Percentiles rank a stretch among this genome's conserved stretches.
Evolutionary conservation across 805 yeast species (phyloP).

Genomic region (Hanseniaspora vineae): DNA sequence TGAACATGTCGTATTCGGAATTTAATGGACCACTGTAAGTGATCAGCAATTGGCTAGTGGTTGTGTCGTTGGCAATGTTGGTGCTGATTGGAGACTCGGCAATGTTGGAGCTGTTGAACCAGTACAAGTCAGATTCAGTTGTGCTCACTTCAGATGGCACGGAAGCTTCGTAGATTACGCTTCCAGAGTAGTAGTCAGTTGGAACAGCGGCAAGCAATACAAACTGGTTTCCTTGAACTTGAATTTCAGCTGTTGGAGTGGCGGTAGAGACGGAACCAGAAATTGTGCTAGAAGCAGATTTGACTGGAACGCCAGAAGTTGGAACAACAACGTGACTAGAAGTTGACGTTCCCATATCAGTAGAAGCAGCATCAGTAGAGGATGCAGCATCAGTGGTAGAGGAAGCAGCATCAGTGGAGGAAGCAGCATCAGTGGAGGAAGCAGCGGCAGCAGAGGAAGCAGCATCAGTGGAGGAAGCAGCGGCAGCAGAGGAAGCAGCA

Average conservation of each 20-base stretch:
- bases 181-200: not conserved
- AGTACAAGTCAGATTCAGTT: too few relatives aligned
- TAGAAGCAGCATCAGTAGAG: not conserved
- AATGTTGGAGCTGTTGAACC: too few relatives aligned
- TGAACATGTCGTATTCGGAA: not conserved
- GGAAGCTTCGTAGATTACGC: too few relatives aligned
- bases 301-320: not conserved
- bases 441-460: not conserved
- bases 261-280: too few relatives aligned
- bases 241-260: too few relatives aligned
- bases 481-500: not conserved
- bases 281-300: not conserved
- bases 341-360: not conserved
- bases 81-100: not conserved
- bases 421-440: conserved; percentile 1
- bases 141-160: too few relatives aligned
- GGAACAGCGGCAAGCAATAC: not conserved
- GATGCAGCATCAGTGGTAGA: not conserved
- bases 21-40: not conserved
- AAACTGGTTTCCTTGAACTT: too few relatives aligned
- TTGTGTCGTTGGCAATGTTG: not conserved
- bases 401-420: conserved; percentile 1
- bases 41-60: not conserved
- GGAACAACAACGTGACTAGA: not conserved
- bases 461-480: not conserved